phyloP scores from a whole-genome alignment of 2,329 filamentous ascomycete genomes.

The Fusarium burgessii region DNA sequence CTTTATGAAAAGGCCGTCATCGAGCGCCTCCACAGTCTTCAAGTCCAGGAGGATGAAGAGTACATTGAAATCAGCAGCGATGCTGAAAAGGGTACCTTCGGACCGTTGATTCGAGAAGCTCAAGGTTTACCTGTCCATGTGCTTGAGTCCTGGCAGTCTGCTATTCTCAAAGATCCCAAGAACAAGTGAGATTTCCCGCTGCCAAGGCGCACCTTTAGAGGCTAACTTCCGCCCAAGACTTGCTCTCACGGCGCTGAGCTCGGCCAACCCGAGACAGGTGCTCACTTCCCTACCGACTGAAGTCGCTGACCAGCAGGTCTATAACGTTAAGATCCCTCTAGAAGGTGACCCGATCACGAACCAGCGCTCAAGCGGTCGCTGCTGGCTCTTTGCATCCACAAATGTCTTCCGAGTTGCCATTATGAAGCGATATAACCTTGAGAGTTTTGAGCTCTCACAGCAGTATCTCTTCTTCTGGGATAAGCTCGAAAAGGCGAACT shows the following conservation, averaged over 20 bases:
- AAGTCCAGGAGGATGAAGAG: conserved; percentile 63
- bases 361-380: conserved; percentile 83
- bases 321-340: conserved; percentile 84
- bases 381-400: conserved; percentile 93
- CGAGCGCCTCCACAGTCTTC: conserved; percentile 58
- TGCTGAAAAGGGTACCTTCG: conserved; percentile 41
- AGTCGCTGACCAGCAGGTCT: conserved; percentile 80
- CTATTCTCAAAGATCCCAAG: conserved; percentile 73
- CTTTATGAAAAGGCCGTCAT: conserved; percentile 59
- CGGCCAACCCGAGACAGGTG: conserved; percentile 73
- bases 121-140: conserved; percentile 64
- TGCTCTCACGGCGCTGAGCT: conserved; percentile 78
- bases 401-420: conserved; percentile 91
- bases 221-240: conserved; percentile 62
- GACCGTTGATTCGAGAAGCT: conserved; percentile 44
- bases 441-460: conserved; percentile 87
- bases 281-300: conserved; percentile 72
- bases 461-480: conserved; percentile 94
- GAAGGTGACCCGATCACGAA: conserved; percentile 89
- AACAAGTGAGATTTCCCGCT: conserved; percentile 62
- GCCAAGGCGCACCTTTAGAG: too few relatives aligned
- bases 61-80: conserved; percentile 63
- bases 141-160: conserved; percentile 69
- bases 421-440: conserved; percentile 84
- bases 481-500: conserved; percentile 92